Conservation (phyloP, 768 basidiomycete genomes). For the Collybiopsis luxurians region DNA sequence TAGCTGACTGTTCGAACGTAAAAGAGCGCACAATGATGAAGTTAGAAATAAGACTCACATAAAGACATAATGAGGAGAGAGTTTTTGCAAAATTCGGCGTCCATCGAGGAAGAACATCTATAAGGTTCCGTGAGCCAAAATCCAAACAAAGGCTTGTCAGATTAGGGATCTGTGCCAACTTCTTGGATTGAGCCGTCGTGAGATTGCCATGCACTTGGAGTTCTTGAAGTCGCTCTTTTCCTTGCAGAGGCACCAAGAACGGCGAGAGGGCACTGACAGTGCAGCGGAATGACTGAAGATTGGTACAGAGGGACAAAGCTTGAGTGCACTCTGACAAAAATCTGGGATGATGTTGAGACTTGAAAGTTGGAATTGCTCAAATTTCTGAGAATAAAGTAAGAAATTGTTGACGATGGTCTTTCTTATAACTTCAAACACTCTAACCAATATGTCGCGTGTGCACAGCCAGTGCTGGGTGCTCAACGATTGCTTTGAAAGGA, state of each 20-base stretch:
- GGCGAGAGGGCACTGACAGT: slow-evolving; percentile 43
- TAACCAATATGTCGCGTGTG: slow-evolving; percentile 62
- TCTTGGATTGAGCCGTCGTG: slow-evolving; percentile 45
- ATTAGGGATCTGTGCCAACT: slow-evolving; percentile 35
- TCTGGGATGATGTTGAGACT: slow-evolving; percentile 30
- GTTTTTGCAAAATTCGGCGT: slow-evolving; percentile 36
- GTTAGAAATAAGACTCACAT: slow-evolving; percentile 41
- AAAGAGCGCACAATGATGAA: background rate
- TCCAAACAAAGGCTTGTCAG: slow-evolving; percentile 53
- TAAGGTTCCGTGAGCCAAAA: slow-evolving; percentile 57
- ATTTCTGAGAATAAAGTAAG: slow-evolving; percentile 38
- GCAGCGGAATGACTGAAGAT: slow-evolving; percentile 58
- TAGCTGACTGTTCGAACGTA: slow-evolving; percentile 45
- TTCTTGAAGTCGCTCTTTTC: slow-evolving; percentile 41
- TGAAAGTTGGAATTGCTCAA: slow-evolving; percentile 37
- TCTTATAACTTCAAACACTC: too few relatives aligned
- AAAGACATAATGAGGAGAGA: slow-evolving; percentile 55
- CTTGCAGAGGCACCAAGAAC: slow-evolving; percentile 45
- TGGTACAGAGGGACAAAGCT: slow-evolving; percentile 47
- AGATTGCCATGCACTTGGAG: slow-evolving; percentile 53
- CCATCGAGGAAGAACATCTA: slow-evolving; percentile 63
- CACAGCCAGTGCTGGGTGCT: slow-evolving; percentile 49
- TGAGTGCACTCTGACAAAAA: slow-evolving; percentile 54
- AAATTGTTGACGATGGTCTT: too few relatives aligned
- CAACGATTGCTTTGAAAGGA: slow-evolving; percentile 57